Percentiles rank a stretch among this genome's conserved stretches.
These are phyloP conservation scores for Daldinia concentrica DNA, from an alignment of 495 filamentous ascomycete genomes.

Conservation along the genomic window DNA sequence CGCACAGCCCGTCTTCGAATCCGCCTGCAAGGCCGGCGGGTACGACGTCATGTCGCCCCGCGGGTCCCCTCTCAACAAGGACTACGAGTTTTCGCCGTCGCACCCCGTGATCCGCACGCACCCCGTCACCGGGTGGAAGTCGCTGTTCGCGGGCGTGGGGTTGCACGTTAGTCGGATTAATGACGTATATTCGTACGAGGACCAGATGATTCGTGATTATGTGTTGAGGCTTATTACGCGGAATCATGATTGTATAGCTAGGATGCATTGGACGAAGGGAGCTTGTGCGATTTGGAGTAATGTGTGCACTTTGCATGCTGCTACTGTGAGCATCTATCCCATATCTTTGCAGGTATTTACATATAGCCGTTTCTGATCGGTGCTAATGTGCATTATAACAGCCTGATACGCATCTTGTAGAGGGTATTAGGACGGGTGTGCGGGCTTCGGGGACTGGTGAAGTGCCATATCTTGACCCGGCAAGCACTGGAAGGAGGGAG, in stretches of 20 bases:
- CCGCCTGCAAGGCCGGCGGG: slow-evolving; percentile 48
- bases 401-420: slow-evolving; percentile 56
- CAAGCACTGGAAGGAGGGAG: slow-evolving; percentile 56
- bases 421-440: slow-evolving; percentile 51
- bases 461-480: slow-evolving; percentile 58
- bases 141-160: slow-evolving; percentile 55
- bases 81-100: slow-evolving; percentile 49
- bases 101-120: slow-evolving; percentile 61
- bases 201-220: slow-evolving; percentile 53
- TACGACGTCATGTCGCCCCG: slow-evolving; percentile 54
- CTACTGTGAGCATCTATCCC: slow-evolving; percentile 41
- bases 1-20: slow-evolving; percentile 54
- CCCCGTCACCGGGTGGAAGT: slow-evolving; percentile 61
- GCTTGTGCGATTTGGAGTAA: slow-evolving; percentile 54
- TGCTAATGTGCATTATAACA: slow-evolving; percentile 26
- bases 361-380: neutral
- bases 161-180: slow-evolving; percentile 54
- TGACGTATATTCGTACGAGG: slow-evolving; percentile 50
- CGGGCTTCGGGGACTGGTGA: slow-evolving; percentile 58
- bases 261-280: slow-evolving; percentile 57
- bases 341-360: neutral
- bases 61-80: slow-evolving; percentile 52
- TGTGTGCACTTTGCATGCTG: slow-evolving; percentile 53
- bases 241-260: slow-evolving; percentile 55
- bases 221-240: slow-evolving; percentile 53